Evolutionary conservation across 2,329 filamentous ascomycete genomes (phyloP).

Genomic region (Cytospora piceae): DNA sequence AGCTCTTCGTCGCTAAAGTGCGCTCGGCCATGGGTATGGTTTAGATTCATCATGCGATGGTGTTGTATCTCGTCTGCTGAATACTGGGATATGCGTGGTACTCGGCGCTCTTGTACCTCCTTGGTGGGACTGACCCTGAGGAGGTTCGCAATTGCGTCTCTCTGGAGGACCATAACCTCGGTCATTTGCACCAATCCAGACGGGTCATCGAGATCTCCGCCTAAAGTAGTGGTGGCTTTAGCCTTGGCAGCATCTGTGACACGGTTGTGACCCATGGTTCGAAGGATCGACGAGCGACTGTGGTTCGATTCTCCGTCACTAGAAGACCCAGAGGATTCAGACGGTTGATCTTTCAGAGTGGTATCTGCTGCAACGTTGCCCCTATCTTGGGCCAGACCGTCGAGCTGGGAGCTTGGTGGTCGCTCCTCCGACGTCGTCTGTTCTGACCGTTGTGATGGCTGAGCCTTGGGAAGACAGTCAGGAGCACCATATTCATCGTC

Average conservation of each 20-base stretch:
- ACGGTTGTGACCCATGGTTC: slow-evolving; percentile 24
- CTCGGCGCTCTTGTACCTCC: slow-evolving; percentile 13
- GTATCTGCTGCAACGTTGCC: neutral
- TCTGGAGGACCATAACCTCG: slow-evolving; percentile 12
- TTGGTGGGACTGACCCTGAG: slow-evolving; percentile 8
- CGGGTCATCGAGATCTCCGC: slow-evolving; percentile 4
- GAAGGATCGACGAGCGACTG: slow-evolving; percentile 12
- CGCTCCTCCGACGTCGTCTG: slow-evolving; percentile 1
- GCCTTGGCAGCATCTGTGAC: slow-evolving; percentile 1
- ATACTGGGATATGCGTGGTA: slow-evolving; percentile 4
- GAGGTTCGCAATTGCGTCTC: slow-evolving; percentile 7
- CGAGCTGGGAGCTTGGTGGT: slow-evolving; percentile 5
- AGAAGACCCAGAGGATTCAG: slow-evolving; percentile 2
- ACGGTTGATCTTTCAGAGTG: neutral
- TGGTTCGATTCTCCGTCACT: slow-evolving; percentile 13
- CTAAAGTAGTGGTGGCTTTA: neutral
- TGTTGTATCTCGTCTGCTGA: neutral
- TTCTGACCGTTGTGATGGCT: neutral
- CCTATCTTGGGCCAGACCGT: neutral
- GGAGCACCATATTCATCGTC: neutral
- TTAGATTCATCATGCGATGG: neutral
- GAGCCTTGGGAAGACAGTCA: neutral
- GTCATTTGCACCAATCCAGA: slow-evolving; percentile 16
- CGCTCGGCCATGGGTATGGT: neutral
- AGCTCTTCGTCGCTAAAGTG: slow-evolving; percentile 10